Evolutionary conservation across 257 asterid species (phyloP).

Genomic region (Scutellaria baicalensis): DNA sequence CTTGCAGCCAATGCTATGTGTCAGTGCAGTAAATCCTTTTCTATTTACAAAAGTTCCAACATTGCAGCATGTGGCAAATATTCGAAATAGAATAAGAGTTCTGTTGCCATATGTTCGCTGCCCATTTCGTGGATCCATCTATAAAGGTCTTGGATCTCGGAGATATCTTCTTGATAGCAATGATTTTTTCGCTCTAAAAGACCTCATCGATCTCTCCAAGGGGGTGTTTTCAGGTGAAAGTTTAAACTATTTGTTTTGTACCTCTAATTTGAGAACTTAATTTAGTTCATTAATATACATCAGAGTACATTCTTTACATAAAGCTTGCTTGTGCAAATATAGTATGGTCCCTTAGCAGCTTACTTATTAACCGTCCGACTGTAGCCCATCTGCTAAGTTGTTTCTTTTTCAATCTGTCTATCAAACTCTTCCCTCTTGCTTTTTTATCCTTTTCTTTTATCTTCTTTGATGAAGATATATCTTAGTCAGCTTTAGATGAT

Average conservation of each 20-base stretch:
- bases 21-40: slow-evolving; percentile 87
- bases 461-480: not conserved
- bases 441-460: not conserved
- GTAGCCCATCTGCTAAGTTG: not conserved
- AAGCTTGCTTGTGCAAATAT: not conserved
- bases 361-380: not conserved
- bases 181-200: slow-evolving; percentile 85
- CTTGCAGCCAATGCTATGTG: slow-evolving; percentile 99
- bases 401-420: not conserved
- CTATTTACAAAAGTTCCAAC: slow-evolving; percentile 82
- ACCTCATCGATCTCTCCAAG: slow-evolving; percentile 86
- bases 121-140: slow-evolving; percentile 65
- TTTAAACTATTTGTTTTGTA: slow-evolving; percentile 1
- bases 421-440: not conserved
- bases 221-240: slow-evolving; percentile 87
- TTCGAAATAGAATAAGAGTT: slow-evolving; percentile 62
- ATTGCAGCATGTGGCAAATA: slow-evolving; percentile 79
- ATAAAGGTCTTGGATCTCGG: slow-evolving; percentile 83
- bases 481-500: not conserved
- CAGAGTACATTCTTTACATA: not conserved
- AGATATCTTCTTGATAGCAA: slow-evolving; percentile 88
- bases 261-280: slow-evolving; percentile 15
- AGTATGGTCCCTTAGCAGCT: not conserved
- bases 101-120: slow-evolving; percentile 82
- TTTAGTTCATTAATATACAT: not conserved